A percentile compares a stretch with the other conserved stretches of the same genome.
phyloP scores from a whole-genome alignment of 2,329 filamentous ascomycete genomes.

The Cladosporium sp. region DNA sequence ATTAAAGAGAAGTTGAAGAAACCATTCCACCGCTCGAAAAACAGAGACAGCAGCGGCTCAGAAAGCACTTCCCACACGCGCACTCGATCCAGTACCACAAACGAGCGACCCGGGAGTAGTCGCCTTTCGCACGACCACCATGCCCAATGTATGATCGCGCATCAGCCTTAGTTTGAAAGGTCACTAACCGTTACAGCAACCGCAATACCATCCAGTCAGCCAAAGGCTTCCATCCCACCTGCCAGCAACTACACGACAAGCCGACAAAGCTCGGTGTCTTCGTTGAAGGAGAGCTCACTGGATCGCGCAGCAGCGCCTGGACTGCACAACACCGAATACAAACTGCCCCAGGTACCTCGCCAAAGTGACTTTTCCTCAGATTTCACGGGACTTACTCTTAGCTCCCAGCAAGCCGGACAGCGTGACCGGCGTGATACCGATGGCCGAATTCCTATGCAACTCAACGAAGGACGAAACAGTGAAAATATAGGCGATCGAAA shows the following conservation, averaged over 20 bases:
- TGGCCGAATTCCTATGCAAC: not conserved
- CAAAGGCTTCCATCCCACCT: no score
- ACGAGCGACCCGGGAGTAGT: no score
- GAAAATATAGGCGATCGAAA: constrained; percentile 64
- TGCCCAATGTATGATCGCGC: not conserved
- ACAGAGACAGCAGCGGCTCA: not conserved
- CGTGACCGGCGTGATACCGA: not conserved
- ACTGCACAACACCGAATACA: not conserved
- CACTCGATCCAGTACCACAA: not conserved
- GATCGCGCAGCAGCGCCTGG: not conserved
- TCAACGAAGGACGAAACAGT: constrained; percentile 40
- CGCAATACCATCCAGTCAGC: not conserved
- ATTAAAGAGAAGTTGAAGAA: not conserved
- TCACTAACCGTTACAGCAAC: not conserved
- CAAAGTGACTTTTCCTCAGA: constrained; percentile 8
- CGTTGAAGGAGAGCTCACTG: not conserved
- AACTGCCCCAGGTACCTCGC: not conserved
- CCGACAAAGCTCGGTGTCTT: not conserved
- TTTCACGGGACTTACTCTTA: not conserved
- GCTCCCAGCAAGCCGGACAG: not conserved
- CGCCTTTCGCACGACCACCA: not conserved
- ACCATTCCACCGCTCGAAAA: not conserved
- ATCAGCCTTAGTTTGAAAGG: not conserved
- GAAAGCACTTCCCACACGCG: not conserved
- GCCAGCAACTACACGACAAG: not conserved